phyloP scores from a whole-genome alignment of 306 rosid species.

The Ormosia emarginata region DNA sequence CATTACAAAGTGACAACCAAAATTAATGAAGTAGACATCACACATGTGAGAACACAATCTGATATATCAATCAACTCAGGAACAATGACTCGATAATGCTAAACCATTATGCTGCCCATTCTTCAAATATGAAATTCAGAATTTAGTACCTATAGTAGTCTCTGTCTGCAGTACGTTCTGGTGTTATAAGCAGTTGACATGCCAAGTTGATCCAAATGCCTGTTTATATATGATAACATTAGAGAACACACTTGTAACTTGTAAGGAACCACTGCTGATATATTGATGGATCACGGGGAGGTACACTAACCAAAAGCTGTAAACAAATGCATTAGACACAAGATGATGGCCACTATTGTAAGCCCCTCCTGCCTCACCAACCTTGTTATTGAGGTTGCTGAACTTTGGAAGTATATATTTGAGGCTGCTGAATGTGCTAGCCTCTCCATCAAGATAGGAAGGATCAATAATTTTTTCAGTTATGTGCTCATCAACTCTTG shows the following conservation, averaged over 20 bases:
- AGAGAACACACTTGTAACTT: not conserved
- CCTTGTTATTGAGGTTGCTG: slow-evolving; percentile 56
- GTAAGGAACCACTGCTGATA: not conserved
- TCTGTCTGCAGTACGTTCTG: slow-evolving; percentile 85
- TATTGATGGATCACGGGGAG: not conserved
- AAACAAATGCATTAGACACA: slow-evolving; percentile 78
- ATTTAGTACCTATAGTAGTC: slow-evolving; percentile 51
- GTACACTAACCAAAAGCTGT: slow-evolving; percentile 72
- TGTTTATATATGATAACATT: slow-evolving; percentile 17
- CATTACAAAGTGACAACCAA: slow-evolving; percentile 12
- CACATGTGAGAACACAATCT: not conserved
- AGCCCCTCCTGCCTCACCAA: slow-evolving; percentile 98
- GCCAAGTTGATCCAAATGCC: slow-evolving; percentile 96
- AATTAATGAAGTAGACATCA: slow-evolving; percentile 27
- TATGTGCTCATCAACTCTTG: slow-evolving; percentile 71
- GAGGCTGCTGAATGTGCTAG: slow-evolving; percentile 54
- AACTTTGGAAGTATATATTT: slow-evolving; percentile 42
- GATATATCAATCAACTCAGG: not conserved
- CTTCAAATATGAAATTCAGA: not conserved
- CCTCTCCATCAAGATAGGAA: slow-evolving; percentile 56
- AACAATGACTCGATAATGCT: not conserved
- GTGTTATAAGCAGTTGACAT: slow-evolving; percentile 83
- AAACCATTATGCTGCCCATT: not conserved
- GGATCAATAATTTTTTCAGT: slow-evolving; percentile 67
- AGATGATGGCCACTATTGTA: slow-evolving; percentile 84